Evolutionary conservation across 2,329 filamentous ascomycete genomes (phyloP).

Genomic region (Gaeumannomyces sp.): DNA sequence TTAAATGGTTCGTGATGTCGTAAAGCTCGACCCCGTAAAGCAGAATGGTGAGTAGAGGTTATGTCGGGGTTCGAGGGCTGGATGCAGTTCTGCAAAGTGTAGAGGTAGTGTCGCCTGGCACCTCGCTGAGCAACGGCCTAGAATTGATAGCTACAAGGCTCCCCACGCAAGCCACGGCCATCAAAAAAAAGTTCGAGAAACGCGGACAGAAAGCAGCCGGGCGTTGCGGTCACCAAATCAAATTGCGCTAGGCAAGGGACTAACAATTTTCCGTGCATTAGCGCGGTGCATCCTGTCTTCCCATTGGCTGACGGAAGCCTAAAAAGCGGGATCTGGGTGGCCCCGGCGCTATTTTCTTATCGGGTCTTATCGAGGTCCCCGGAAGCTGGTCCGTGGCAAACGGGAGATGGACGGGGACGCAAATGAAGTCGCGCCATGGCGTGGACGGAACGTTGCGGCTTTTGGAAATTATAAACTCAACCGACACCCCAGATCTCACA

Average conservation of each 20-base stretch:
- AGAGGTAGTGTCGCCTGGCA: slow-evolving; percentile 18
- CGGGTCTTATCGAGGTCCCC: background rate
- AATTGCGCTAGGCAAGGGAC: slow-evolving; percentile 26
- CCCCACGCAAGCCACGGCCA: slow-evolving; percentile 4
- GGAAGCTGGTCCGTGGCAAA: too few relatives aligned
- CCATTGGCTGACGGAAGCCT: background rate
- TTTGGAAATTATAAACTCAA: background rate
- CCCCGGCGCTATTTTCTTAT: background rate
- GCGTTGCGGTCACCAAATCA: slow-evolving; percentile 28
- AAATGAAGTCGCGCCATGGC: background rate
- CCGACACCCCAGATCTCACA: background rate
- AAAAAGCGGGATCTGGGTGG: background rate
- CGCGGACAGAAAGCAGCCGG: slow-evolving; percentile 21
- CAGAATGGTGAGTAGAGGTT: background rate
- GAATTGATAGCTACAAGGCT: slow-evolving; percentile 1
- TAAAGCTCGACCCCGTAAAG: background rate
- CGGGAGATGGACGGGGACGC: too few relatives aligned
- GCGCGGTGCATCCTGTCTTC: background rate
- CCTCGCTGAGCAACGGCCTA: slow-evolving; percentile 4
- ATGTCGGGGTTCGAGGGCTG: background rate
- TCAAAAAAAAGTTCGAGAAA: slow-evolving; percentile 20
- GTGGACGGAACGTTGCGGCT: too few relatives aligned
- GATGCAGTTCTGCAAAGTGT: background rate
- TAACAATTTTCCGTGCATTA: slow-evolving; percentile 19
- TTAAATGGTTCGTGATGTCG: background rate